Conservation (phyloP, 225 moss, liverwort and hornwort genomes). For the Thuidium tamariscinum region DNA sequence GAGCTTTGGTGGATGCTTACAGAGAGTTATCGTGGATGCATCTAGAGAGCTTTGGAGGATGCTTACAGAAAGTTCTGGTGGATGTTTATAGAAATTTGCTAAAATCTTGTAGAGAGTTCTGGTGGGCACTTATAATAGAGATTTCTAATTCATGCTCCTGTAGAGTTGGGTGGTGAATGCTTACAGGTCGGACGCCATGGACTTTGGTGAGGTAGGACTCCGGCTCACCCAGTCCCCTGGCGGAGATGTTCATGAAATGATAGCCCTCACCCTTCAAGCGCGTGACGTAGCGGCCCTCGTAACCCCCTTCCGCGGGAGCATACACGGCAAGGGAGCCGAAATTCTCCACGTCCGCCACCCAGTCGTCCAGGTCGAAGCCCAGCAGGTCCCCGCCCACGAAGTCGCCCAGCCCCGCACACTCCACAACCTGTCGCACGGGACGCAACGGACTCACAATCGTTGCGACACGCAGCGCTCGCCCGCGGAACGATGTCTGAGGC, state of each 20-base stretch:
- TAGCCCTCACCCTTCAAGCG: constrained; percentile 71
- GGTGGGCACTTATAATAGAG: background rate
- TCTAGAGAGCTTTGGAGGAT: no score
- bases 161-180: background rate
- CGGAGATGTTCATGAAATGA: constrained; percentile 72
- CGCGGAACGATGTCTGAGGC: background rate
- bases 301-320: constrained; percentile 73
- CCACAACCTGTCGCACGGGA: background rate
- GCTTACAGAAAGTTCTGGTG: no score
- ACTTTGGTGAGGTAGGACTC: constrained; percentile 82
- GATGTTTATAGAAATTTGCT: background rate
- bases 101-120: background rate
- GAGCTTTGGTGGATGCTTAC: background rate
- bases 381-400: constrained; percentile 75
- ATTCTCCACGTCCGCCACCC: constrained; percentile 79
- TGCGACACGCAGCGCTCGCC: background rate
- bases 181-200: constrained; percentile 87
- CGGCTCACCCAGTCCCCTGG: constrained; percentile 87
- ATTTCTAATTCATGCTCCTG: background rate
- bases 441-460: background rate
- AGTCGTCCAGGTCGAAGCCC: constrained; percentile 76
- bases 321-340: constrained; percentile 78
- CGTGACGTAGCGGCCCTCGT: constrained; percentile 78
- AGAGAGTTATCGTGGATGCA: background rate
- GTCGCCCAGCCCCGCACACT: constrained; percentile 32